Evolutionary conservation across 352 stramenopile genomes (phyloP).

Genomic region (Globisporangium uncinulatum): DNA sequence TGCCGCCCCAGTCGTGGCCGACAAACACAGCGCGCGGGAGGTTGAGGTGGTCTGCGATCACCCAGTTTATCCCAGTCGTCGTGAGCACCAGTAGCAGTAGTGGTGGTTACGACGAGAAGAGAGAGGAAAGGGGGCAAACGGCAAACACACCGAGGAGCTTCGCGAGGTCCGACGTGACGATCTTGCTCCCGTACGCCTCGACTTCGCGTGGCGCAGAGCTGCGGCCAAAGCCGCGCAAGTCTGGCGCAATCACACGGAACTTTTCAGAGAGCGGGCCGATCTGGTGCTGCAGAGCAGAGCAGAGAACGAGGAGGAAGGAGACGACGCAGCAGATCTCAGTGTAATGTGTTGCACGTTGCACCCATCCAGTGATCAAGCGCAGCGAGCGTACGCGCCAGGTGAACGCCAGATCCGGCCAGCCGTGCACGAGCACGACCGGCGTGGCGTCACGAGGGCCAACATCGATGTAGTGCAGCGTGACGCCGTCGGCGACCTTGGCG

Average conservation of each 20-base stretch:
- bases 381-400: slow-evolving; percentile 38
- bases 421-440: slow-evolving; percentile 52
- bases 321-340: no score
- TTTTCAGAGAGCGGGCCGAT: slow-evolving; percentile 37
- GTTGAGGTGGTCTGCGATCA: slow-evolving; percentile 30
- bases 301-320: not conserved
- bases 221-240: slow-evolving; percentile 45
- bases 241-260: slow-evolving; percentile 52
- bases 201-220: slow-evolving; percentile 34
- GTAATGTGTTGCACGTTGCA: not conserved
- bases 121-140: no score
- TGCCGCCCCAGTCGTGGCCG: slow-evolving; percentile 57
- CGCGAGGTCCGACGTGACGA: slow-evolving; percentile 33
- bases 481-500: slow-evolving; percentile 10
- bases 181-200: slow-evolving; percentile 41
- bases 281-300: slow-evolving; percentile 26
- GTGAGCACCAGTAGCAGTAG: not conserved
- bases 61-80: not conserved
- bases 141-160: slow-evolving; percentile 25
- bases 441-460: slow-evolving; percentile 33
- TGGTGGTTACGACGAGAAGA: not conserved
- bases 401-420: slow-evolving; percentile 61
- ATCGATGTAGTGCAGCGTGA: slow-evolving; percentile 49
- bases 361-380: not conserved
- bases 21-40: slow-evolving; percentile 41